phyloP scores from a whole-genome alignment of 345 rosid species.

The Salix koriyanagi region DNA sequence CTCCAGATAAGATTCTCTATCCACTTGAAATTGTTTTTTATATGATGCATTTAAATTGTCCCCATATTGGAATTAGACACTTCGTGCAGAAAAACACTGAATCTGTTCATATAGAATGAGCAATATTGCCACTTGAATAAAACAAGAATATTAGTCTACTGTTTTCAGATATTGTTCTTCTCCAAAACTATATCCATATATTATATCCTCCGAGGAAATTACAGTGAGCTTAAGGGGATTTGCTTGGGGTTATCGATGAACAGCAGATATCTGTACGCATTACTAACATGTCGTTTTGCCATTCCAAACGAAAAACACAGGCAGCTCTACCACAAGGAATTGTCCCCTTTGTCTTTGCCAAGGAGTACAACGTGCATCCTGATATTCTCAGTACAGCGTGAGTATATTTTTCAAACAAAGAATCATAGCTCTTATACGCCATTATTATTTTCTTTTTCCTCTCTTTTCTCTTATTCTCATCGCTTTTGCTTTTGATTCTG shows the following conservation, averaged over 20 bases:
- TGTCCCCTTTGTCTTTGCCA: conserved; percentile 85
- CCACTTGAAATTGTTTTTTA: conserved; percentile 1
- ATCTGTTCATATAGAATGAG: conserved; percentile 2
- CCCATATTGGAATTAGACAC: background rate
- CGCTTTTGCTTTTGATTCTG: conserved; percentile 3
- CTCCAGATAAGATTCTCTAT: conserved; percentile 27
- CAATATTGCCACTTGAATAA: background rate
- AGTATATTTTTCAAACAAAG: conserved; percentile 11
- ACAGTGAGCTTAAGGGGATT: background rate
- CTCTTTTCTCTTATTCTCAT: background rate
- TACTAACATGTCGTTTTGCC: conserved; percentile 23
- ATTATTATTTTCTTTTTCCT: background rate
- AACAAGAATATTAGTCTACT: background rate
- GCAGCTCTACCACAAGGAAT: conserved; percentile 82
- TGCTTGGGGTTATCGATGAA: conserved; percentile 4
- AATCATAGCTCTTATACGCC: background rate
- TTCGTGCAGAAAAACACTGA: conserved; percentile 16
- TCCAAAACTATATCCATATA: background rate
- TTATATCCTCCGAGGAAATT: background rate
- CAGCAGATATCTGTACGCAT: conserved; percentile 7
- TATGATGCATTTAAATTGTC: background rate
- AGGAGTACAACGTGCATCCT: conserved; percentile 74
- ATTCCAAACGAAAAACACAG: conserved; percentile 38
- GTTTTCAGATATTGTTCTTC: background rate
- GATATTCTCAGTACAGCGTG: conserved; percentile 77